Evolutionary conservation across 805 yeast genomes (phyloP), one percentile per base, ranked within the genome.

Genomic region (Candida parachauliodes): DNA sequence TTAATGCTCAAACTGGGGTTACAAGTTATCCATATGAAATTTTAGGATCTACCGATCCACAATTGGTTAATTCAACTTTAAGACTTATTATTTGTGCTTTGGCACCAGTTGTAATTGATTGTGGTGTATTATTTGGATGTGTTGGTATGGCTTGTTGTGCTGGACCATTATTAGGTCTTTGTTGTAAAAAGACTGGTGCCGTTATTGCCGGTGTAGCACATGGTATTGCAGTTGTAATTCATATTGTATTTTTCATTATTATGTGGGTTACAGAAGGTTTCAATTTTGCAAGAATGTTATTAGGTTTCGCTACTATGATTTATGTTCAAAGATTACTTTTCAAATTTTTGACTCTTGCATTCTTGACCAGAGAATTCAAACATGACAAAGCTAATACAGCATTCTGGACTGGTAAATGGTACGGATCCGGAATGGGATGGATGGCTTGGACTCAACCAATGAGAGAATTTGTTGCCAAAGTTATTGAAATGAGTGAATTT

Each of bases 351-450:
- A 86, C 95, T 8, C 70, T 83, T 37, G 64, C 79, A 49, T 69
- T 81, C 64, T 72, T 94, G 58, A 87, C 97, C 37, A 81, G 98
- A 73, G 99, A 93, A 70, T 88, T 88, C 74, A 88, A 88, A 81
- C 86, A 85, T 54, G 97, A 91, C 67, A 87, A 82, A 58, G 74
- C 98, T 25, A 93, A 93, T 71, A 84, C 95, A 52, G 98, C 98
- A 20, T 93, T 95, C 94, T 93, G 99, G 99, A 86, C 96, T 41
- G 99, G 99, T 76, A 89, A 88, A 68, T 93, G 99, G 99, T 88
- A 89, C 63, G 93, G 95, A 42, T 74, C 86, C 43, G 93, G 95
- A 57, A 68, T 91, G 65, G 98, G 98, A 43, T 80, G 82, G 79
- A 79, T 83, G 76, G 96, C 97, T 15, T 77, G 85, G 74, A 82